A percentile compares a stretch with the other conserved stretches of the same genome.
Conservation (phyloP, 805 yeast genomes). For the Pichia thaimueangensis region DNA sequence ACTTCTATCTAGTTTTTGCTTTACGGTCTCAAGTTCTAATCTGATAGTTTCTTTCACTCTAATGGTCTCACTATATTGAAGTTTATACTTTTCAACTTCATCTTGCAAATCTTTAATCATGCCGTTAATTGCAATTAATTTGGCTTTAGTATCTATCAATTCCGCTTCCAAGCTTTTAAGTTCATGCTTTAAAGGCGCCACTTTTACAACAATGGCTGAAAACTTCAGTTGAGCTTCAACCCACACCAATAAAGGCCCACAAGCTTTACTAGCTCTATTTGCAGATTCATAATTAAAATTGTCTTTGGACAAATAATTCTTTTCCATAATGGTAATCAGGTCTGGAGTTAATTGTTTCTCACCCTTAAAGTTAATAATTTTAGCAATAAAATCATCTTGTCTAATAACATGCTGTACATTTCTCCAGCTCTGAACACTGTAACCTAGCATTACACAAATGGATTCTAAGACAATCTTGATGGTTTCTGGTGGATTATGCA, state of each 20-base stretch:
- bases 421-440: constrained; percentile 61
- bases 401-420: constrained; percentile 78
- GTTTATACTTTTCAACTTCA: constrained; percentile 63
- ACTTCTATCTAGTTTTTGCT: constrained; percentile 56
- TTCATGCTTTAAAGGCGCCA: constrained; percentile 70
- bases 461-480: constrained; percentile 83
- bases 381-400: constrained; percentile 79
- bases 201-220: constrained; percentile 57
- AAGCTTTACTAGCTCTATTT: constrained; percentile 86
- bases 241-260: constrained; percentile 90
- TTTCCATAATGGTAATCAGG: constrained; percentile 51
- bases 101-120: constrained; percentile 72
- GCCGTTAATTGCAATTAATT: constrained; percentile 67
- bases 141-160: constrained; percentile 56
- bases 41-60: constrained; percentile 74
- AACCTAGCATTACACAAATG: constrained; percentile 78
- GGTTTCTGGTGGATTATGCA: constrained; percentile 86
- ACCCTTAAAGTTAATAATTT: constrained; percentile 69
- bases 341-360: constrained; percentile 49
- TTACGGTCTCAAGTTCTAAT: constrained; percentile 58
- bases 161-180: constrained; percentile 53
- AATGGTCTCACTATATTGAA: constrained; percentile 63
- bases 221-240: constrained; percentile 83
- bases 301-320: constrained; percentile 51
- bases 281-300: constrained; percentile 69